Conservation (phyloP, 768 basidiomycete species). For the Bullera alba region DNA sequence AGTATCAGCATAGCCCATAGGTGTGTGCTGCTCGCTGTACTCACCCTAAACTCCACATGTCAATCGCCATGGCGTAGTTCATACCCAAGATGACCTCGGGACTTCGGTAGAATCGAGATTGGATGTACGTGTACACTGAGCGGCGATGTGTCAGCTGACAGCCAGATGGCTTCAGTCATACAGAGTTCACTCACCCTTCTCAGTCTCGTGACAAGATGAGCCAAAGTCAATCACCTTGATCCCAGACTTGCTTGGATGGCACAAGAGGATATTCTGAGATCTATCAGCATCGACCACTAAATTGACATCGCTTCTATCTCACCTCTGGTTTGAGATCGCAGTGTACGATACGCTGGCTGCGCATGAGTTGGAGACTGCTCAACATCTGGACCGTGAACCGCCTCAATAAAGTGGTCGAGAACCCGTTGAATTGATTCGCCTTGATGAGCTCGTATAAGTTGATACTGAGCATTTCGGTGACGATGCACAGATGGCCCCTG, state of each 20-base stretch:
- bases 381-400: constrained; percentile 96
- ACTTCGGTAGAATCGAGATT: constrained; percentile 99
- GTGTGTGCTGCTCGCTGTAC: too few species aligned
- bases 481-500: constrained; percentile 93
- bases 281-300: not conserved
- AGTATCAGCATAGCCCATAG: not conserved
- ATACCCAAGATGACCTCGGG: constrained; percentile 98
- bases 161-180: too few species aligned
- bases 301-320: too few species aligned
- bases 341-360: constrained; percentile 94
- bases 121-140: constrained; percentile 96
- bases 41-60: constrained; percentile 95
- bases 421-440: constrained; percentile 97
- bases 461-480: constrained; percentile 94
- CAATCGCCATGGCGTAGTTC: constrained; percentile 98
- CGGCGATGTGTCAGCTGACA: constrained; percentile 2
- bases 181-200: constrained; percentile 92
- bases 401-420: constrained; percentile 87
- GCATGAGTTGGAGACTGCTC: constrained; percentile 80
- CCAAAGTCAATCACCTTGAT: constrained; percentile 99
- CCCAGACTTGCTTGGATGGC: constrained; percentile 90
- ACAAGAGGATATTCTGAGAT: constrained; percentile 78
- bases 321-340: constrained; percentile 99
- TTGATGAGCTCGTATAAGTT: constrained; percentile 99
- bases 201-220: constrained; percentile 94